Evolutionary conservation across 2,329 filamentous ascomycete genomes (phyloP).

Genomic region (Trichophyton mentagrophytes): DNA sequence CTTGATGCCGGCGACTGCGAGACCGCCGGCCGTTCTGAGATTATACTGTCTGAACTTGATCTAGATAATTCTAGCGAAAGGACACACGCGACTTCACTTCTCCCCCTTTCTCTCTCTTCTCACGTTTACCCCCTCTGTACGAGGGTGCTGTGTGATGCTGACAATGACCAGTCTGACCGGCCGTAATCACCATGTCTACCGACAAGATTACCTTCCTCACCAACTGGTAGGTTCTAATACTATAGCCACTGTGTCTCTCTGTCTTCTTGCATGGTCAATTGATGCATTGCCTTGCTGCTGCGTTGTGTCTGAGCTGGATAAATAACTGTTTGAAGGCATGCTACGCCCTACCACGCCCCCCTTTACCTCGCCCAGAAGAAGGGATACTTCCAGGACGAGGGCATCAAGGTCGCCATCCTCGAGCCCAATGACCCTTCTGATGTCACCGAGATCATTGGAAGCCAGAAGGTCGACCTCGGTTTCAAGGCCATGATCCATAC

Average conservation of each 20-base stretch:
- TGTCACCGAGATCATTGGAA: slow-evolving; percentile 70
- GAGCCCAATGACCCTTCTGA: slow-evolving; percentile 71
- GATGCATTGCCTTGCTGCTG: slow-evolving; percentile 1
- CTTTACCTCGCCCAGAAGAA: slow-evolving; percentile 65
- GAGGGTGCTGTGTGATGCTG: slow-evolving; percentile 19
- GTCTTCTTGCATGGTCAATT: neutral
- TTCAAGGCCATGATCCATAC: slow-evolving; percentile 82
- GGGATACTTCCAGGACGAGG: slow-evolving; percentile 61
- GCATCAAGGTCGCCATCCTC: slow-evolving; percentile 62
- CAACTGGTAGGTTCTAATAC: slow-evolving; percentile 52
- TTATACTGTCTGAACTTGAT: slow-evolving; percentile 73
- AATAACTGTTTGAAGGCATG: slow-evolving; percentile 47
- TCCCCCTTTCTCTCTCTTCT: slow-evolving; percentile 18
- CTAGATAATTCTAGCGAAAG: slow-evolving; percentile 81
- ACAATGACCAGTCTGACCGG: slow-evolving; percentile 22
- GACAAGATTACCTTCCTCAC: slow-evolving; percentile 77
- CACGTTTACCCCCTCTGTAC: slow-evolving; percentile 22
- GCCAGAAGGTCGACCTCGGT: slow-evolving; percentile 61
- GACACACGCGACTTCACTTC: slow-evolving; percentile 56
- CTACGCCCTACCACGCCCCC: slow-evolving; percentile 67
- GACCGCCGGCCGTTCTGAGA: slow-evolving; percentile 47
- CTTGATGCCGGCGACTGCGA: neutral
- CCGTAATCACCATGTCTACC: slow-evolving; percentile 51
- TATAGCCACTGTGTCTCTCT: slow-evolving; percentile 6
- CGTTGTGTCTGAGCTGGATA: neutral